phyloP scores from a whole-genome alignment of 768 basidiomycete species.

The Lentinula edodes region DNA sequence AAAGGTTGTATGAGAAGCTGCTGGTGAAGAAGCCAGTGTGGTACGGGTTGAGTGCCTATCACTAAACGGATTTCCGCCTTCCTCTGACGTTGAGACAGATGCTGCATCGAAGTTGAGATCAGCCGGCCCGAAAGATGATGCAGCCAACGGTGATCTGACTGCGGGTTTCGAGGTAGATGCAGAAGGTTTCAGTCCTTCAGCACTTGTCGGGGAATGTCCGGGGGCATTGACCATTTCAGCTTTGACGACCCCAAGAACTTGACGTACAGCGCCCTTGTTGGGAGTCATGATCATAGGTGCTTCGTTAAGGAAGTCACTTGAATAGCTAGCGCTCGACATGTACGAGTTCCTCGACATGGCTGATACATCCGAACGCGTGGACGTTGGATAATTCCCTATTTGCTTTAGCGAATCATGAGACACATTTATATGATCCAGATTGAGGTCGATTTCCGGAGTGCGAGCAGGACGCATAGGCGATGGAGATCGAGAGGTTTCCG shows the following conservation, averaged over 20 bases:
- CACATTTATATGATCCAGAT: conserved; percentile 58
- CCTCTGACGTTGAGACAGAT: conserved; percentile 32
- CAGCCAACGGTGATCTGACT: conserved; percentile 62
- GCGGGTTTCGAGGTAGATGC: conserved; percentile 35
- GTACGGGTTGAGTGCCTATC: conserved; percentile 47
- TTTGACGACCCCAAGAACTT: conserved; percentile 72
- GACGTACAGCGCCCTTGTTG: conserved; percentile 55
- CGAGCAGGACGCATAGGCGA: conserved; percentile 52
- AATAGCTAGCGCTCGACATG: conserved; percentile 69
- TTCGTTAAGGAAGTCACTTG: conserved; percentile 77
- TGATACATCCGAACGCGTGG: conserved; percentile 51
- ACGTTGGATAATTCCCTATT: conserved; percentile 34
- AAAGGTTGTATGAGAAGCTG: conserved; percentile 29
- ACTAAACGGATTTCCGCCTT: conserved; percentile 62
- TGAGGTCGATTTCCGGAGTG: conserved; percentile 55
- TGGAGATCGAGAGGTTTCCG: conserved; percentile 30
- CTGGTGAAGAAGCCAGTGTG: conserved; percentile 32
- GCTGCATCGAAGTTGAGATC: conserved; percentile 52
- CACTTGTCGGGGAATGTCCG: conserved; percentile 29
- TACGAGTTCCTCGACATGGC: conserved; percentile 56
- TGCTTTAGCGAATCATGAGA: conserved; percentile 46
- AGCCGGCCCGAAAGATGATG: conserved; percentile 64
- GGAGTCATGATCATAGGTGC: conserved; percentile 79
- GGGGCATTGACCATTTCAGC: conserved; percentile 72
- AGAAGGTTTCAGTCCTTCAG: conserved; percentile 34